These are phyloP conservation scores for Lachnellula suecica DNA, from an alignment of 2,329 filamentous ascomycete species.

Conservation along the genomic window DNA sequence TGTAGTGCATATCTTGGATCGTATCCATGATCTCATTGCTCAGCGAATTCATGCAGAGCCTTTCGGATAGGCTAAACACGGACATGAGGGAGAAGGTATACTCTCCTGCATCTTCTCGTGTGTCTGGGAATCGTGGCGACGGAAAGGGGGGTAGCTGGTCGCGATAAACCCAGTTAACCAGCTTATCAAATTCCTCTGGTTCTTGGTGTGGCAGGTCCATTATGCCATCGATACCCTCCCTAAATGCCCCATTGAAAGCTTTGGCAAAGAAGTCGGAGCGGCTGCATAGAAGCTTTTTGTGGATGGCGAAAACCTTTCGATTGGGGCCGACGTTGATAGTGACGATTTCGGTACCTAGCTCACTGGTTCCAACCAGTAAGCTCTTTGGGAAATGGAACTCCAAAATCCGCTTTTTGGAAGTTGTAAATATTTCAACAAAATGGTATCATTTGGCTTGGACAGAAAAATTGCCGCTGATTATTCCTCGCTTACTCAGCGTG, in stretches of 20 bases:
- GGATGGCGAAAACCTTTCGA: neutral
- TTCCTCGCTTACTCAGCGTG: no score
- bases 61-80: neutral
- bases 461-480: no score
- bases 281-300: slow-evolving; percentile 1
- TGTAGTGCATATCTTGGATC: neutral
- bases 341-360: neutral
- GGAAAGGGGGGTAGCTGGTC: neutral
- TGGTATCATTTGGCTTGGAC: no score
- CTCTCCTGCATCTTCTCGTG: neutral
- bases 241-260: slow-evolving; percentile 1
- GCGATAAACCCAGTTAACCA: slow-evolving; percentile 7
- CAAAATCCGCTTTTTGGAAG: no score
- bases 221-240: neutral
- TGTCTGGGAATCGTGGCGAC: neutral
- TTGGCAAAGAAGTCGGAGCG: slow-evolving; percentile 3
- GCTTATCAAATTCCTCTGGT: neutral
- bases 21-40: neutral
- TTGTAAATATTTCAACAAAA: no score
- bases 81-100: neutral
- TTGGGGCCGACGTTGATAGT: neutral
- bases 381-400: no score
- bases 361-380: neutral
- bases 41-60: neutral
- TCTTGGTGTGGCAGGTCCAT: slow-evolving; percentile 1